Evolutionary conservation across 176 grass and related monocot genomes (phyloP), one percentile per base, ranked within the genome.

Genomic region (Carex myosuroides): DNA sequence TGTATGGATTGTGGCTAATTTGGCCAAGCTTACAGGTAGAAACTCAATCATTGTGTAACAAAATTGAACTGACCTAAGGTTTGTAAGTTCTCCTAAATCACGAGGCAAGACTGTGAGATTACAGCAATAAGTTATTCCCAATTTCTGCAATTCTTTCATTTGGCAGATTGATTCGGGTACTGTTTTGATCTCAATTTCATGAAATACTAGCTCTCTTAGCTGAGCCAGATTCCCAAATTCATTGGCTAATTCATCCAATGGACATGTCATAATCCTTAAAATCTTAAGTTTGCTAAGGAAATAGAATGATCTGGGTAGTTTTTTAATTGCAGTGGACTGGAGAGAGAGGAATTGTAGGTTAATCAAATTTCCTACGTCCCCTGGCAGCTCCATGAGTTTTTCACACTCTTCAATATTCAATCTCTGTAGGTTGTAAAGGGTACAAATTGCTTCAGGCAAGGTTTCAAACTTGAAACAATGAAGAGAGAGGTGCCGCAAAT

Each of bases 1-100:
- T 22, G 52, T 81, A 42, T 81, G 79, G 56, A 81, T 81, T 62
- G 58, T 61, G 39, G 79, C 60, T 60, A 81, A 2, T 52, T 60
- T 78, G 17, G 53, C 84, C 70, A 78, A 85, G 26, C 73, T 64
- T 53, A 54, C 44, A 16, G 84, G 73, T 20, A 85, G 72, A 81
- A 64, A 62, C 56, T 64, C 79, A 0, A 81, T 63, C 17, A 4
- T 63, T 42, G 79, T 81, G 55, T 81, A 81, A 81, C 79, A 81
- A 81, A 61, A 41, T 64, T 81, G 79, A 81, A 81, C 60, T 81
- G 79, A 81, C 33, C 57, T 55, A 63, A 81, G 79, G 39, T 81
- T 81, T 81, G 56, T 81, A n/a, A 81, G 79, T 18, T 58, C 60
- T 81, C 58, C 79, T 24, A 81, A 64, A 81, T 81, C 79, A 81